phyloP scores from a whole-genome alignment of 1,284 basidiomycete genomes.

The Taiwanofungus camphoratus region DNA sequence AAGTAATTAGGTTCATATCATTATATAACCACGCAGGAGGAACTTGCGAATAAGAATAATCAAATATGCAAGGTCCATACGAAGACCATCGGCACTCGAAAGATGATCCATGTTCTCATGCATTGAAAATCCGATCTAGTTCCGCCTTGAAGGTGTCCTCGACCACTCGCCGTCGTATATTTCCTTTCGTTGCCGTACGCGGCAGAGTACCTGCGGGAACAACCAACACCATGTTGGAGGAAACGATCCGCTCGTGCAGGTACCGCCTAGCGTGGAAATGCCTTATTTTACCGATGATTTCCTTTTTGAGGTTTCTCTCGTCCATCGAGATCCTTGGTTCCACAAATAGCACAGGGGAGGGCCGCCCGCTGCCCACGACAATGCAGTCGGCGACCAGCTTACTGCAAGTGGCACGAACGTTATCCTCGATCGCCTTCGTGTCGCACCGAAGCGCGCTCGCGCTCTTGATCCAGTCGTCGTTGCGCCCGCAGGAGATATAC shows the following conservation, averaged over 20 bases:
- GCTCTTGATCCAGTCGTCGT: conserved; percentile 77
- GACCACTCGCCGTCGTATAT: conserved; percentile 57
- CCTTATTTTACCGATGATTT: conserved; percentile 55
- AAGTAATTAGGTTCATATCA: too few species aligned
- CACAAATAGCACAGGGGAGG: conserved; percentile 61
- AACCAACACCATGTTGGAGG: conserved; percentile 48
- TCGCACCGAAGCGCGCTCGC: conserved; percentile 66
- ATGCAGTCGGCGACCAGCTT: conserved; percentile 53
- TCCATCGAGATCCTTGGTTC: conserved; percentile 45
- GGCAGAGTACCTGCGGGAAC: conserved; percentile 51
- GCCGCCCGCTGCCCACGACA: conserved; percentile 59
- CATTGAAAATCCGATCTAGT: conserved; percentile 43
- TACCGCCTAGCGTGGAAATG: conserved; percentile 57
- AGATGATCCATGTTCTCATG: too few species aligned
- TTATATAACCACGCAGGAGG: too few species aligned
- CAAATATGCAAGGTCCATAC: too few species aligned
- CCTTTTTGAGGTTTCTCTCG: conserved; percentile 43
- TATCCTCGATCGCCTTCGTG: conserved; percentile 70
- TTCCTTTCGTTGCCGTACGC: conserved; percentile 63
- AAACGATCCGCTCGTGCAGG: conserved; percentile 59
- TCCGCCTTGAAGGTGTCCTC: conserved; percentile 47
- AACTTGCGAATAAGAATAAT: too few species aligned
- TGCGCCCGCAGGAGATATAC: conserved; percentile 57
- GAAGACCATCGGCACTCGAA: too few species aligned
- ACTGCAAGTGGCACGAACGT: conserved; percentile 48